Evolutionary conservation across 2,329 filamentous ascomycete species (phyloP).

Genomic region (Neofusicoccum cordaticola): DNA sequence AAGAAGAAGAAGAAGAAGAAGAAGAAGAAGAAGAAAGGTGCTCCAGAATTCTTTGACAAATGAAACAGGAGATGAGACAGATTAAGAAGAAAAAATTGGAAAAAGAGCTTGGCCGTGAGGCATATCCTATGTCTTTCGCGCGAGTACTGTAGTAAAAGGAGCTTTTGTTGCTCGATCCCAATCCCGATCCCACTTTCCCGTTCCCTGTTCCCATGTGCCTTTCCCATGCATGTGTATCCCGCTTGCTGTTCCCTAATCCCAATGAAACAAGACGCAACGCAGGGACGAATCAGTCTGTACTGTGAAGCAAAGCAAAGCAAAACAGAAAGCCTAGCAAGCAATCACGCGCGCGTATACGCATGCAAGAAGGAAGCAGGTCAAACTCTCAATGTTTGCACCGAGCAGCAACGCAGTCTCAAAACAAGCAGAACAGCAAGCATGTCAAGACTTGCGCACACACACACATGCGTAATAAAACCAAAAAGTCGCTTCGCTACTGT

Average conservation of each 20-base stretch:
- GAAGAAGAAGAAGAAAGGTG: background rate
- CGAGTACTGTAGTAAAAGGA: too few species aligned
- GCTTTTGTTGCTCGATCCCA: background rate
- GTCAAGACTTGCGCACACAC: background rate
- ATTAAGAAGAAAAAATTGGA: background rate
- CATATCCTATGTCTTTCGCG: background rate
- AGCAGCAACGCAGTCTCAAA: background rate
- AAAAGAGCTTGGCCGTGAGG: background rate
- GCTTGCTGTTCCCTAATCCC: background rate
- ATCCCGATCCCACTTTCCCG: background rate
- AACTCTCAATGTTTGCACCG: too few species aligned
- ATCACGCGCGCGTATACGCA: too few species aligned
- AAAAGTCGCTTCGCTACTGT: background rate
- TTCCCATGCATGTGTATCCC: background rate
- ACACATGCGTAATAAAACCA: too few species aligned
- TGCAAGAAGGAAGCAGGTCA: too few species aligned
- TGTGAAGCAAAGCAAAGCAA: background rate
- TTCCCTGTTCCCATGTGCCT: background rate
- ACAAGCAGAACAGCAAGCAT: background rate
- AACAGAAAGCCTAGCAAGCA: background rate
- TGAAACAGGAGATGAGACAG: background rate
- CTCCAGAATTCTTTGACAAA: background rate
- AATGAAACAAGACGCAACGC: background rate
- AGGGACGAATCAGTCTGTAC: too few species aligned
- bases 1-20: background rate